Conservation (phyloP, 2,329 filamentous ascomycete species). For the Cercospora janseana region DNA sequence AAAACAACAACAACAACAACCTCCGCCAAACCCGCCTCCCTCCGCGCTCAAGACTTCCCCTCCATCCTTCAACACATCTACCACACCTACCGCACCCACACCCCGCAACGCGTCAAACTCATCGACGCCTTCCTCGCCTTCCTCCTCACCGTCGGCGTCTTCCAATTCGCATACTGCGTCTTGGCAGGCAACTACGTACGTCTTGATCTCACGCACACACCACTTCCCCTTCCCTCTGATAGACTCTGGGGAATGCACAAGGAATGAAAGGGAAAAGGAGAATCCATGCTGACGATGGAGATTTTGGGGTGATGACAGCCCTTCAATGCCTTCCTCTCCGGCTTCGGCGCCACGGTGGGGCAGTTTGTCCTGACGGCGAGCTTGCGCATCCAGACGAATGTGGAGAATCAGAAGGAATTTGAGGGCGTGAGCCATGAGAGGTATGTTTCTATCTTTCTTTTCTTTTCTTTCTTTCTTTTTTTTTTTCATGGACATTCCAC, state of each 20-base stretch:
- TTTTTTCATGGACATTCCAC: no score
- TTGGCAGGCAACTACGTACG: slow-evolving; percentile 91
- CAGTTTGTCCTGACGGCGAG: slow-evolving; percentile 94
- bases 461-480: no score
- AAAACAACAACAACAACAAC: slow-evolving; percentile 23
- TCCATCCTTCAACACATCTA: slow-evolving; percentile 69
- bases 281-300: not conserved
- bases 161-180: slow-evolving; percentile 93
- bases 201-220: no score
- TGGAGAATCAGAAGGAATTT: slow-evolving; percentile 76
- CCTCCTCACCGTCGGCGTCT: slow-evolving; percentile 75
- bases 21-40: not conserved
- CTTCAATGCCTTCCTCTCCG: slow-evolving; percentile 97
- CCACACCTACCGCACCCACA: slow-evolving; percentile 74
- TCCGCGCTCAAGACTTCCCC: slow-evolving; percentile 40
- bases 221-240: not conserved
- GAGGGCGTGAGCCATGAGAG: slow-evolving; percentile 74
- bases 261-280: not conserved
- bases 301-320: slow-evolving; percentile 56
- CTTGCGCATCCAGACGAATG: slow-evolving; percentile 88
- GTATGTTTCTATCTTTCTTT: no score
- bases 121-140: slow-evolving; percentile 90
- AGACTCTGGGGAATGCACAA: not conserved
- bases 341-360: slow-evolving; percentile 90
- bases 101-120: slow-evolving; percentile 86